phyloP scores from a whole-genome alignment of 148 eudicot species.

The Limonium bicolor region DNA sequence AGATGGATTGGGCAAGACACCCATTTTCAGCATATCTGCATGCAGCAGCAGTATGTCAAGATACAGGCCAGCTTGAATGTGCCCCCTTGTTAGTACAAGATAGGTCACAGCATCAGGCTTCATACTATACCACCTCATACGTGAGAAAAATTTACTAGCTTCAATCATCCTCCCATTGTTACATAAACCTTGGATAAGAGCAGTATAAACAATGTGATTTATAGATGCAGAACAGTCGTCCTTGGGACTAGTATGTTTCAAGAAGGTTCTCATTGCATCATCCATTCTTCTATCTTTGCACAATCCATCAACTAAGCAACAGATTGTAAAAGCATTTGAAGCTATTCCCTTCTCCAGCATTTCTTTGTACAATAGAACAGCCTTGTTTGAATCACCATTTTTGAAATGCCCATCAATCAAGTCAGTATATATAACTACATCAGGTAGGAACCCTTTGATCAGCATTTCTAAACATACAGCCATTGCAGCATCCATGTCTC shows the following conservation, averaged over 20 bases:
- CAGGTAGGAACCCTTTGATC: constrained; percentile 48
- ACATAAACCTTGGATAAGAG: constrained; percentile 57
- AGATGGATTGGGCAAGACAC: constrained; percentile 25
- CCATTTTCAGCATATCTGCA: constrained; percentile 73
- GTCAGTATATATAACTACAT: constrained; percentile 63
- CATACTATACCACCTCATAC: constrained; percentile 41
- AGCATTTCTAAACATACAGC: constrained; percentile 54
- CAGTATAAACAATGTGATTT: constrained; percentile 45
- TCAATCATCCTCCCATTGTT: constrained; percentile 36
- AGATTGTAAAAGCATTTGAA: constrained; percentile 50
- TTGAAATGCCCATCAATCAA: constrained; percentile 69
- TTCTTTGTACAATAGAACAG: constrained; percentile 50
- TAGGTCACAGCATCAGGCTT: constrained; percentile 40
- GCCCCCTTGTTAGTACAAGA: constrained; percentile 23
- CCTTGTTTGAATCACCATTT: constrained; percentile 32
- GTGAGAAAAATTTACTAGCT: constrained; percentile 51
- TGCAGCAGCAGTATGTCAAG: constrained; percentile 48
- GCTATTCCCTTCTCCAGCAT: constrained; percentile 45
- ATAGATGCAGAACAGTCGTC: constrained; percentile 9
- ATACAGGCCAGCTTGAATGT: constrained; percentile 24
- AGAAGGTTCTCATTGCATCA: constrained; percentile 42
- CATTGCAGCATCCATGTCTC: constrained; percentile 54
- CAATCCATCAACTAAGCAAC: constrained; percentile 66
- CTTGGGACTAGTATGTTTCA: constrained; percentile 18
- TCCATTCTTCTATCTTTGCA: constrained; percentile 46